Evolutionary conservation across 441 rosid species (phyloP), one percentile per base, ranked within the genome.

Genomic region (Erodium texanum): DNA sequence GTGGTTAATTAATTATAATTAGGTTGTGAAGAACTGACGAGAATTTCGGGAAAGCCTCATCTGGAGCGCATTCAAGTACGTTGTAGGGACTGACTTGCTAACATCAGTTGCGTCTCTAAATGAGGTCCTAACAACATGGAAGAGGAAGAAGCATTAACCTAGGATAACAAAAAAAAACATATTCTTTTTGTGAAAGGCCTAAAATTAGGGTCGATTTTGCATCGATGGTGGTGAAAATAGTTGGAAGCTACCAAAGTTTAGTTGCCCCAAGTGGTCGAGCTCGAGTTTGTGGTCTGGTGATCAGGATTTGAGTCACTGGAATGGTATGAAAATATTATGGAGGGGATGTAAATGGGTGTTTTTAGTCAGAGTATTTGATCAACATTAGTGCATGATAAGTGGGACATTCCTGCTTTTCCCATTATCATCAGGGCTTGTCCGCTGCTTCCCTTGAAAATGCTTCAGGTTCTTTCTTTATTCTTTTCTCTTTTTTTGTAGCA

Each of bases 141-240:
- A 67, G 66, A 27, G 3, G 34, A 29, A 67, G 66, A 27, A 61
- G 68, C 58, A 70, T 81, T 79, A 86, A 82, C 84, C 79, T 88
- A 82, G 87, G 82, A 67, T 66, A 78, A 48, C 56, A 48, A n/a
- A 48, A 50, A 67, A 36, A 79, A 70, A 41, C 48, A 78, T 66
- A 86, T 85, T 87, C 90, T 63, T 87, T 85, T 86, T 82, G 87
- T 29, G 85, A 73, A 20, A 19, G 85, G 81, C 77, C 82, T 75
- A 70, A 0, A 79, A 78, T 73, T 71, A 74, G 75, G 89, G 75
- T 19, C 22, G 38, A 62, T 27, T 24, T 71, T 12, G 89, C 84
- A 81, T 85, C 36, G 70, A 68, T 72, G 82, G 67, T 62, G 71
- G n/a, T n/a, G n/a, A n/a, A n/a, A n/a, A n/a, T n/a, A n/a, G n/a